Evolutionary conservation across 805 yeast species (phyloP), one percentile per base, ranked within the genome.

Genomic region (Schizosaccharomyces pombe): DNA sequence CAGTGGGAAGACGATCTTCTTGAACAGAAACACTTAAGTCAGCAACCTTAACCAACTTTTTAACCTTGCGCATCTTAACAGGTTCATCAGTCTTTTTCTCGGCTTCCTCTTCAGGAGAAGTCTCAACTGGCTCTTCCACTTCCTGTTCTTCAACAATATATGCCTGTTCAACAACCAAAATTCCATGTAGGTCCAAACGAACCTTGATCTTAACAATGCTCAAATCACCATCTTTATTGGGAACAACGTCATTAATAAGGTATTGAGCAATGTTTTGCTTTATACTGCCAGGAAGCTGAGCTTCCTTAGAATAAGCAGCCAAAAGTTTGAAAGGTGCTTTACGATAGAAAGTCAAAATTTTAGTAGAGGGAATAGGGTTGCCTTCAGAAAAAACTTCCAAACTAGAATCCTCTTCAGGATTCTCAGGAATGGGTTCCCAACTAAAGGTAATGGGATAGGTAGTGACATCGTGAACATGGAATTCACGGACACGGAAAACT

Each of bases 381-480:
- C 95, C 95, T 63, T 76, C 76, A 66, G 95, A 93, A 94, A 91
- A 91, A 55, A 91, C 98, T 73, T 91, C 97, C 69, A 91, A 75
- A 67, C 84, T 86, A 65, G 77, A 83, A 57, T 78, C 81, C 65
- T 86, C 97, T 69, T 85, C 97, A 57, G 77, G 87, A 68, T 84
- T 84, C 19, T 37, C 54, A 22, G 54, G 47, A 6, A 28, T 39
- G 67, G 87, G 77, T 67, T 81, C 94, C 97, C 98, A 93, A 70
- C 71, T 77, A 79, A 85, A 91, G 43, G 96, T 82, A 60, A 91
- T 95, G 30, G 95, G 79, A 78, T 77, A 77, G 65, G 79, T 82
- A 78, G 87, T 89, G 68, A 79, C 72, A 69, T 91, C 99, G 74
- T 89, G 95, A 67, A 87, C 91, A 73, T 89, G 89, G 82, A 91